A percentile compares a stretch with the other conserved stretches of the same genome.
Conservation (phyloP, 768 basidiomycete genomes). For the Cubamyces sp. region DNA sequence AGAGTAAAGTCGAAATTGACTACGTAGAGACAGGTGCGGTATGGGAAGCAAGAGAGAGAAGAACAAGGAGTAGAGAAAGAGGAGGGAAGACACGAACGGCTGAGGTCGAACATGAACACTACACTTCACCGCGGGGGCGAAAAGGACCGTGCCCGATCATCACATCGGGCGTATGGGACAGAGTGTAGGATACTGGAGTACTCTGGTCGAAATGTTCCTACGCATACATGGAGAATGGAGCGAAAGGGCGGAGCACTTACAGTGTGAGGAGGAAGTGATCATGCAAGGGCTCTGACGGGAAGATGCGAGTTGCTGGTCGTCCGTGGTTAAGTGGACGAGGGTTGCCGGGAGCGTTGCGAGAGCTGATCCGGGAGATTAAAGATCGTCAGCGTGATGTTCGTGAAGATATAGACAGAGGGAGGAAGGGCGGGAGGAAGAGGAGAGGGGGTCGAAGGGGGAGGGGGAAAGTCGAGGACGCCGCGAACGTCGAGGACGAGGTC, state of each 20-base stretch:
- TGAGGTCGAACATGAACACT: constrained; percentile 21
- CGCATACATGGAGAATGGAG: constrained; percentile 2
- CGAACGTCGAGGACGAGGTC: constrained; percentile 32
- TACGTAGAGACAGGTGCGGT: not conserved
- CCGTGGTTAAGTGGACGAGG: constrained; percentile 11
- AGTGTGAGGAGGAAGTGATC: constrained; percentile 12
- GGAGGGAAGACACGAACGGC: not conserved
- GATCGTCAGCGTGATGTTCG: constrained; percentile 33
- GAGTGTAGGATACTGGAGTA: not conserved
- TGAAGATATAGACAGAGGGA: constrained; percentile 25
- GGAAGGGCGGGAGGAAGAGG: constrained; percentile 20
- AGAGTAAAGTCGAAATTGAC: not conserved
- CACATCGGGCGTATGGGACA: constrained; percentile 15
- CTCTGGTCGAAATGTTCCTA: not conserved
- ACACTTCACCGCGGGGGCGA: constrained; percentile 24
- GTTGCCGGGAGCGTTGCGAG: not conserved
- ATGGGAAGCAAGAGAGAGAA: constrained; percentile 13
- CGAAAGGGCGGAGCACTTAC: constrained; percentile 20
- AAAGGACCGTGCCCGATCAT: constrained; percentile 25
- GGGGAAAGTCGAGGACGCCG: constrained; percentile 28
- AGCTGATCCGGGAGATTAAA: constrained; percentile 14
- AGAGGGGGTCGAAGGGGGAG: constrained; percentile 9
- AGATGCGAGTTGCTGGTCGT: constrained; percentile 13
- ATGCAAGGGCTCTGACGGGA: constrained; percentile 21
- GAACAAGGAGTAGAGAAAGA: not conserved